These are phyloP conservation scores for Rhynchosporium graminicola DNA, from an alignment of 2,329 filamentous ascomycete genomes.

Conservation along the genomic window DNA sequence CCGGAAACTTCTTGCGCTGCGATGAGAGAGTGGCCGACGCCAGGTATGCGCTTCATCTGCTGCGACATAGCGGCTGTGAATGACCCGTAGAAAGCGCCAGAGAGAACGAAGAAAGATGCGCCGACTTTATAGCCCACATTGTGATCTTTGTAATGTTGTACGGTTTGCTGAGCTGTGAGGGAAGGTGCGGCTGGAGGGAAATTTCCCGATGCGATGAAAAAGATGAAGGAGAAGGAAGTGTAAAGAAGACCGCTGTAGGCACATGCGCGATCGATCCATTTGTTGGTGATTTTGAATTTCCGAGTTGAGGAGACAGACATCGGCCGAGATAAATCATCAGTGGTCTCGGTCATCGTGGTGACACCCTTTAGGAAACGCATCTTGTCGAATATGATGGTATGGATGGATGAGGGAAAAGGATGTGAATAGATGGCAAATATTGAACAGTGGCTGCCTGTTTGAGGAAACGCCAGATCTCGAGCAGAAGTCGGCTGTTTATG, in stretches of 20 bases:
- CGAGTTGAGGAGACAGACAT: not conserved
- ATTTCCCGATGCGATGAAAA: conserved; percentile 1
- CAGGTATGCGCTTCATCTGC: conserved; percentile 34
- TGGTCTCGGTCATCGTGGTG: not conserved
- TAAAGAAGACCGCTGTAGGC: conserved; percentile 10
- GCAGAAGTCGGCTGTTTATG: too few species aligned
- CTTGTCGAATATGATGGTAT: conserved; percentile 2
- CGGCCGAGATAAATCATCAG: not conserved
- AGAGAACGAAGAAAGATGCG: conserved; percentile 22
- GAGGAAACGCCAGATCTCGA: too few species aligned
- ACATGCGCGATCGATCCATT: conserved; percentile 19
- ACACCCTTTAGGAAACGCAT: conserved; percentile 5
- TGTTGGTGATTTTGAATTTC: conserved; percentile 1
- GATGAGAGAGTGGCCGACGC: conserved; percentile 23
- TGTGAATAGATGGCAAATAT: conserved; percentile 3
- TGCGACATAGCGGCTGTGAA: conserved; percentile 32
- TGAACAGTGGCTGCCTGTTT: conserved; percentile 9
- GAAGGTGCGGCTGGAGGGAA: conserved; percentile 1
- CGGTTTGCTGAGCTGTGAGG: conserved; percentile 29
- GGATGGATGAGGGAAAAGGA: not conserved
- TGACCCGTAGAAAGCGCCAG: conserved; percentile 32
- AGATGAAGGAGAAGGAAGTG: conserved; percentile 1
- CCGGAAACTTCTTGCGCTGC: conserved; percentile 28
- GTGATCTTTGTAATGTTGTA: conserved; percentile 28
- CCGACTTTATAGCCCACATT: conserved; percentile 21